Conservation (phyloP, 2,329 filamentous ascomycete species). For the Rugonectria rugulosa region DNA sequence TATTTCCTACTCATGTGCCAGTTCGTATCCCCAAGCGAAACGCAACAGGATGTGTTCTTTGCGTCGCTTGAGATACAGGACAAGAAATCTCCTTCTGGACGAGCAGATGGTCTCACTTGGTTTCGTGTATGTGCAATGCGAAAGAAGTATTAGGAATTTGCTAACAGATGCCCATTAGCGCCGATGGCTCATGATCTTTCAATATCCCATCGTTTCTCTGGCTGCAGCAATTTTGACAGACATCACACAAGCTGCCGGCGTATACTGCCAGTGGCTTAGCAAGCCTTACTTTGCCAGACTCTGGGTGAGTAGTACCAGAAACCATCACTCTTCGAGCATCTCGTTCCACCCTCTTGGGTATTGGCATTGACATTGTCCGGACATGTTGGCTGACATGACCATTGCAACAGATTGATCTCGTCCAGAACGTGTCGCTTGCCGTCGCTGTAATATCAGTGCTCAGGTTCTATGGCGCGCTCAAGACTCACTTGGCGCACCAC, state of each 20-base stretch:
- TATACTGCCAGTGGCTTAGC: slow-evolving; percentile 28
- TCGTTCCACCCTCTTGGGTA: background rate
- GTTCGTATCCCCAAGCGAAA: slow-evolving; percentile 27
- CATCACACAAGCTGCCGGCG: slow-evolving; percentile 24
- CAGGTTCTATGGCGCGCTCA: slow-evolving; percentile 13
- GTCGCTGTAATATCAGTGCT: slow-evolving; percentile 27
- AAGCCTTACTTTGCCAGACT: slow-evolving; percentile 26
- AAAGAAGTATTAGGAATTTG: background rate
- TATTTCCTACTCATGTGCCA: slow-evolving; percentile 35
- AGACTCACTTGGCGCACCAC: slow-evolving; percentile 18
- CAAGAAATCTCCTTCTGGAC: slow-evolving; percentile 6
- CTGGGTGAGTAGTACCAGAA: background rate
- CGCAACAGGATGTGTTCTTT: slow-evolving; percentile 32
- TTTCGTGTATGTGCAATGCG: slow-evolving; percentile 18
- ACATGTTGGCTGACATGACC: background rate
- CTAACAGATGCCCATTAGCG: slow-evolving; percentile 17
- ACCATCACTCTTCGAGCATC: background rate
- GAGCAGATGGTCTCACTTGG: slow-evolving; percentile 25
- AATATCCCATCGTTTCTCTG: slow-evolving; percentile 29
- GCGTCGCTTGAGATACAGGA: slow-evolving; percentile 24
- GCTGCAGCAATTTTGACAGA: slow-evolving; percentile 21
- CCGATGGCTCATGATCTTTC: slow-evolving; percentile 34
- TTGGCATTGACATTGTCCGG: too few relatives aligned
- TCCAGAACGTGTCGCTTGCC: slow-evolving; percentile 13
- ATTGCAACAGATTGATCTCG: slow-evolving; percentile 6